phyloP scores from a whole-genome alignment of 495 filamentous ascomycete genomes.

The Apiosordaria backusii region DNA sequence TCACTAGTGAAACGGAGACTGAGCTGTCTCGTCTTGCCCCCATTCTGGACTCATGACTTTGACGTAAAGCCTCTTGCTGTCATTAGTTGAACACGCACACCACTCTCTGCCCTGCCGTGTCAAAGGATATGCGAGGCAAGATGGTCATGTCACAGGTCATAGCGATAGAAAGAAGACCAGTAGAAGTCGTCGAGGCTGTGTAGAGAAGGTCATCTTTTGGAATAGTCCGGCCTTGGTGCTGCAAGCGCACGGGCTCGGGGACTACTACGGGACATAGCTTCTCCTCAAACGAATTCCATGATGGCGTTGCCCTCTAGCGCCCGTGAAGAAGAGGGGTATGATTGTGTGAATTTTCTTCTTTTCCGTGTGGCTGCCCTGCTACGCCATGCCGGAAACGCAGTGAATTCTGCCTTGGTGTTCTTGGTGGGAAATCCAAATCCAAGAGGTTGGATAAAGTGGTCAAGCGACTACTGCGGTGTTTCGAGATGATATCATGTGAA shows the following conservation, averaged over 20 bases:
- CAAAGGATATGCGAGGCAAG: neutral
- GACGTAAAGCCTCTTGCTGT: neutral
- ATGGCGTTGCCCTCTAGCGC: neutral
- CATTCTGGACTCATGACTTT: neutral
- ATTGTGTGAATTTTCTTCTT: neutral
- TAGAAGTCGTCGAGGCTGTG: neutral
- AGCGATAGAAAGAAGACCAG: neutral
- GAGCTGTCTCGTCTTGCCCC: neutral
- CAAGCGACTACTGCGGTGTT: neutral
- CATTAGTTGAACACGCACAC: neutral
- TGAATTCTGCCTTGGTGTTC: too few species aligned
- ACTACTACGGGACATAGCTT: neutral
- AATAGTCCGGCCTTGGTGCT: neutral
- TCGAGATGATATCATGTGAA: neutral
- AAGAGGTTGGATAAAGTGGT: neutral
- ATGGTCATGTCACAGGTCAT: neutral
- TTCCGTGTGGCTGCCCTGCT: neutral
- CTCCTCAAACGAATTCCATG: neutral
- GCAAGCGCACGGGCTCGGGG: neutral
- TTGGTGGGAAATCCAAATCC: neutral
- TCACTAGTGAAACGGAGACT: neutral
- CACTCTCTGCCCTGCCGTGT: neutral
- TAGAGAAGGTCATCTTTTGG: neutral
- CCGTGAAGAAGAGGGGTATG: neutral
- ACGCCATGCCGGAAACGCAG: neutral